phyloP scores from a whole-genome alignment of 2,329 filamentous ascomycete species.

The Pseudogymnoascus sp. region DNA sequence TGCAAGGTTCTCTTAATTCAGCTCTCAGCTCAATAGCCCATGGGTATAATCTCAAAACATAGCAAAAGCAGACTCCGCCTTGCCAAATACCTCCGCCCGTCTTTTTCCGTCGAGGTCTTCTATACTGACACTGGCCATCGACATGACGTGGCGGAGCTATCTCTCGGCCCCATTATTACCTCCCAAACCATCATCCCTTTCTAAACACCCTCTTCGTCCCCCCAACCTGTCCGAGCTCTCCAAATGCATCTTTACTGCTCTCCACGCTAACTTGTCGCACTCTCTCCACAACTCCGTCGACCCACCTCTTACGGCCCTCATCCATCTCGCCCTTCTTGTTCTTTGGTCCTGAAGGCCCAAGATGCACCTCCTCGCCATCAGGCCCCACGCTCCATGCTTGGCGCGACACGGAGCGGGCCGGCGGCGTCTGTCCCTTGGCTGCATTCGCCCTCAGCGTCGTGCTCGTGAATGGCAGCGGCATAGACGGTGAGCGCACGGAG shows the following conservation, averaged over 20 bases:
- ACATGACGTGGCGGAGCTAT: not conserved
- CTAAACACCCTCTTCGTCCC: conserved; percentile 65
- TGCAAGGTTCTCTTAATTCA: conserved; percentile 7
- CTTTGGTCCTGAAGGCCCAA: conserved; percentile 64
- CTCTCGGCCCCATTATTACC: not conserved
- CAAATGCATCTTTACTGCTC: conserved; percentile 43
- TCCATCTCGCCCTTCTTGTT: conserved; percentile 58
- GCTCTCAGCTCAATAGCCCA: not conserved
- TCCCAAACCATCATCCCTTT: conserved; percentile 25
- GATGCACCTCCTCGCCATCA: conserved; percentile 47
- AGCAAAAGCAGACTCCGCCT: conserved; percentile 2
- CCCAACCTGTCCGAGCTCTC: conserved; percentile 63
- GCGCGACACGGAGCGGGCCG: conserved; percentile 13
- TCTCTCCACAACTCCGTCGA: conserved; percentile 74
- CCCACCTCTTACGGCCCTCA: conserved; percentile 69
- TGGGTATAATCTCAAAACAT: conserved; percentile 8
- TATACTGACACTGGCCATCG: not conserved
- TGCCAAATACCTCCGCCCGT: not conserved
- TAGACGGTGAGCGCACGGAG: conserved; percentile 18
- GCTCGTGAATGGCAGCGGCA: conserved; percentile 16
- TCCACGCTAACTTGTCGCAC: conserved; percentile 63
- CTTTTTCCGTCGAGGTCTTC: not conserved
- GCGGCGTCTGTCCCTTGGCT: conserved; percentile 13
- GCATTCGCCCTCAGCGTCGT: conserved; percentile 4
- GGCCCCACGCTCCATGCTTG: conserved; percentile 30